Evolutionary conservation across 805 yeast species (phyloP), one percentile per base, ranked within the genome.

Genomic region (Metschnikowia amazonensis): DNA sequence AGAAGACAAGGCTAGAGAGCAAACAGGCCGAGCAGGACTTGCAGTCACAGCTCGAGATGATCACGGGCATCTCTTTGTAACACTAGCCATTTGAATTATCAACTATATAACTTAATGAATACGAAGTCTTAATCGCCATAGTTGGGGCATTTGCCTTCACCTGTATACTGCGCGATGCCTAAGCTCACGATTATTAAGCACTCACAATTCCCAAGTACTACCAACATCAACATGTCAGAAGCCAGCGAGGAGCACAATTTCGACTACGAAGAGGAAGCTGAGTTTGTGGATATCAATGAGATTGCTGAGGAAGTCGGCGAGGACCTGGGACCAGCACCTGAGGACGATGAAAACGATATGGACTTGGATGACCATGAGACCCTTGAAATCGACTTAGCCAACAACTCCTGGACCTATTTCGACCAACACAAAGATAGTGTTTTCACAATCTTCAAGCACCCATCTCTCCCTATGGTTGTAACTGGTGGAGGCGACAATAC

Each of bases 401-500:
- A 92, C 67, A 92, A 92, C 67, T 88, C 98, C 6, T 79, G 84
- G 69, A 73, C 88, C 0, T 94, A 88, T 65, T 94, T 94, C 63
- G 99, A 94, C 62, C 76, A 77, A 54, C 99, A 94, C 62, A 75
- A 78, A 45, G 99, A 94, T 65, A 88, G 97, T 2, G 79, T 92
- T 3, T 92, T 86, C 66, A 74, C 86, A 11, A 74, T 94, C n/a
- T 79, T 86, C 41, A 70, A 82, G 5, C 97, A 94, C 63, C 97
- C 97, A 32, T 74, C 74, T 5, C 72, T 89, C 48, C 97, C 97
- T 14, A 65, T 84, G 63, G 94, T 87, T 7, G 84, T 83, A n/a
- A 77, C 92, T 18, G 99, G 99, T 25, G 98, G 97, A 34, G 98
- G 96, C 48, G 99, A 94, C 64, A 83, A 92, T 63, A 72, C 80